A percentile compares a stretch with the other conserved stretches of the same genome.
Conservation (phyloP, 2,329 filamentous ascomycete genomes). For the Fusarium robinianum region DNA sequence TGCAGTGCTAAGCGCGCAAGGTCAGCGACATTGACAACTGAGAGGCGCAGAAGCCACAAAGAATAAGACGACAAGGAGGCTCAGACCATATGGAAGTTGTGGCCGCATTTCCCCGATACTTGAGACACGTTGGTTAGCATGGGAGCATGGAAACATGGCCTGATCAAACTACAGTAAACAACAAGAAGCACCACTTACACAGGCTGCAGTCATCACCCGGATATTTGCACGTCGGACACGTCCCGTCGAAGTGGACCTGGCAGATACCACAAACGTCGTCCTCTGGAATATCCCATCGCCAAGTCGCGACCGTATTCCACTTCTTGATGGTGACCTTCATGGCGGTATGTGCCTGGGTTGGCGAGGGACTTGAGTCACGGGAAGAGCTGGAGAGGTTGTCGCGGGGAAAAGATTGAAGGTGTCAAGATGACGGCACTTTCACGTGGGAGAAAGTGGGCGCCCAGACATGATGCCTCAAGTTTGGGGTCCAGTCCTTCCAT, state of each 20-base stretch:
- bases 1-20: slow-evolving; percentile 73
- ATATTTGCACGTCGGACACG: slow-evolving; percentile 97
- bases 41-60: slow-evolving; percentile 8
- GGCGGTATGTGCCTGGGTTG: slow-evolving; percentile 17
- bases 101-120: slow-evolving; percentile 96
- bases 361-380: slow-evolving; percentile 14
- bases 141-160: slow-evolving; percentile 15
- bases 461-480: too few species aligned
- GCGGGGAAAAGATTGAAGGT: slow-evolving; percentile 7
- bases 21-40: slow-evolving; percentile 19
- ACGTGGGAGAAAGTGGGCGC: slow-evolving; percentile 8
- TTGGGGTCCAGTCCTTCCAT: slow-evolving; percentile 8
- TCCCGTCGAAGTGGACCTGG: slow-evolving; percentile 96
- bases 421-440: slow-evolving; percentile 25
- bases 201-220: slow-evolving; percentile 95
- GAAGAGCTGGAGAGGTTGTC: slow-evolving; percentile 4
- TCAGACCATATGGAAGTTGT: slow-evolving; percentile 94
- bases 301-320: slow-evolving; percentile 94
- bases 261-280: slow-evolving; percentile 99
- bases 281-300: slow-evolving; percentile 97
- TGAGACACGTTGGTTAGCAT: slow-evolving; percentile 26
- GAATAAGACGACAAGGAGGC: slow-evolving; percentile 5
- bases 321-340: slow-evolving; percentile 97
- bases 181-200: slow-evolving; percentile 69
- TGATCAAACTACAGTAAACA: slow-evolving; percentile 8